Conservation (phyloP, 1,139 yeast genomes). For the Pichia sp. region DNA sequence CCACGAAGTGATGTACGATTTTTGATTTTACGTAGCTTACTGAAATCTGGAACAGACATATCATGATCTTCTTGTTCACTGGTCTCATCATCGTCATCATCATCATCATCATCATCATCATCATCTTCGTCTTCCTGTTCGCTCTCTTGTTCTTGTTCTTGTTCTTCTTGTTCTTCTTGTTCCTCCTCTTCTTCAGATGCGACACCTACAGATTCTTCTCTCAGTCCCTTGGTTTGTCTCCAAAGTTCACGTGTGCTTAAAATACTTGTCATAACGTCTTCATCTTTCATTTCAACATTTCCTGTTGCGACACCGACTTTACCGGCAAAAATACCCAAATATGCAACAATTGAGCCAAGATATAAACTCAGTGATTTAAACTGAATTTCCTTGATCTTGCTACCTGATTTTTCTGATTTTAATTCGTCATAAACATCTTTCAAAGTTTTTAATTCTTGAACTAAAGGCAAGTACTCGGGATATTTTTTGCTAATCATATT, state of each 20-base stretch:
- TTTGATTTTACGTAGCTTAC: constrained; percentile 27
- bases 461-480: constrained; percentile 80
- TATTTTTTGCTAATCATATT: constrained; percentile 48
- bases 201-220: constrained; percentile 26
- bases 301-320: constrained; percentile 42
- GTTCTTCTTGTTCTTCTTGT: constrained; percentile 24
- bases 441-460: constrained; percentile 51
- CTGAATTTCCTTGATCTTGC: constrained; percentile 33
- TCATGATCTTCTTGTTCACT: constrained; percentile 6
- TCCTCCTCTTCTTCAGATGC: constrained; percentile 25
- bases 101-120: constrained; percentile 23
- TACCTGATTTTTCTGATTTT: constrained; percentile 12
- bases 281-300: constrained; percentile 69
- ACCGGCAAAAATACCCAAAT: constrained; percentile 63
- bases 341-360: constrained; percentile 63
- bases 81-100: constrained; percentile 5
- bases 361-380: constrained; percentile 68
- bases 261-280: constrained; percentile 81
- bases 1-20: constrained; percentile 6
- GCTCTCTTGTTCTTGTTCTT: constrained; percentile 22
- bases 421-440: constrained; percentile 36
- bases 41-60: constrained; percentile 8
- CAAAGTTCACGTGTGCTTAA: constrained; percentile 80
- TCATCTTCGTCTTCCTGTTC: constrained; percentile 19
- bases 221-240: constrained; percentile 63